Conservation (phyloP, 2,329 filamentous ascomycete genomes). For the Cercospora sp. region DNA sequence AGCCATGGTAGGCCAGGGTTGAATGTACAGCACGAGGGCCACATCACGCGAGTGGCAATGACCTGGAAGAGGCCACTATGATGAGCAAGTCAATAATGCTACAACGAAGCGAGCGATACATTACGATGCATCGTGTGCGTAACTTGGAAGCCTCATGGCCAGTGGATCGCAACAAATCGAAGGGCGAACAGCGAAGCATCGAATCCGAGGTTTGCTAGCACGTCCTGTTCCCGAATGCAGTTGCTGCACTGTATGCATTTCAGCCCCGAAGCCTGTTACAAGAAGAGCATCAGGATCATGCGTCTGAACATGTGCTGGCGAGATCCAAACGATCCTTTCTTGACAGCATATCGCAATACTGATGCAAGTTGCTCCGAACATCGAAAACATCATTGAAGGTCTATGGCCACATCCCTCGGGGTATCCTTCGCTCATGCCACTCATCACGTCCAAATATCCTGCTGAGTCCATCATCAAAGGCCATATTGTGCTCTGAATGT, state of each 20-base stretch:
- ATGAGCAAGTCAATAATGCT: background rate
- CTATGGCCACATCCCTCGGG: constrained; percentile 35
- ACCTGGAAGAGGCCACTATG: background rate
- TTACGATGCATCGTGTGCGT: background rate
- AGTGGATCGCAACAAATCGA: background rate
- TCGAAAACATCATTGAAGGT: background rate
- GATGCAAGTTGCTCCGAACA: background rate
- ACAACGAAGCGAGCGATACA: background rate
- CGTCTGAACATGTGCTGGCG: background rate
- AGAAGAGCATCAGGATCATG: background rate
- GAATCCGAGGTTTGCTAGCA: background rate
- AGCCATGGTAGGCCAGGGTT: background rate
- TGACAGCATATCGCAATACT: background rate
- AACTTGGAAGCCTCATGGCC: background rate
- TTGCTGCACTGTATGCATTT: background rate
- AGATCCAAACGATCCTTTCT: background rate
- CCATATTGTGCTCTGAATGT: constrained; percentile 30
- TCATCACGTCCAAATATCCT: constrained; percentile 32
- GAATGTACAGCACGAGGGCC: background rate
- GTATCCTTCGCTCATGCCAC: constrained; percentile 31
- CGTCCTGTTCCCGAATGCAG: background rate
- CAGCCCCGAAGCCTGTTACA: background rate
- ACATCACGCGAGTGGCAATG: background rate
- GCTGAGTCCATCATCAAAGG: constrained; percentile 36
- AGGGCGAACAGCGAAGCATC: background rate